Percentiles rank a stretch among this genome's conserved stretches.
These are phyloP conservation scores for Huntiella omanensis DNA, from an alignment of 2,329 filamentous ascomycete species.

Conservation along the genomic window DNA sequence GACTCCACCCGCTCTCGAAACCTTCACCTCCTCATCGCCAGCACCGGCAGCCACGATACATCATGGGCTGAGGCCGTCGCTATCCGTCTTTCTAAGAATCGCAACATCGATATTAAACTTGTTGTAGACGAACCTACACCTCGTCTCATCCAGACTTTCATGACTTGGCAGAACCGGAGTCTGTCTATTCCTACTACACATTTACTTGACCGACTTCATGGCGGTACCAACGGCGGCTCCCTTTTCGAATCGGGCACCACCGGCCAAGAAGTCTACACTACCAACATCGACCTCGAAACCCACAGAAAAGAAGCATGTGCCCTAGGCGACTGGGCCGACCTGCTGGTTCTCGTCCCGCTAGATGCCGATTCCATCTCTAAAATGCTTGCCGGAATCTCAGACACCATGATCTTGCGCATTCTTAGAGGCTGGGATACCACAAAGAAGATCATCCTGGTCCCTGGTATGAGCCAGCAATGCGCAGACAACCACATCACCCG, in stretches of 20 bases:
- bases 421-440: slow-evolving; percentile 72
- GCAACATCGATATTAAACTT: slow-evolving; percentile 40
- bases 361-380: slow-evolving; percentile 70
- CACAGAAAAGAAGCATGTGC: slow-evolving; percentile 30
- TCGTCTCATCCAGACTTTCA: slow-evolving; percentile 42
- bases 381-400: slow-evolving; percentile 71
- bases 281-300: not conserved
- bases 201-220: slow-evolving; percentile 2
- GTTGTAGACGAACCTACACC: slow-evolving; percentile 47
- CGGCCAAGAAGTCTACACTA: slow-evolving; percentile 9
- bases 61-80: slow-evolving; percentile 48
- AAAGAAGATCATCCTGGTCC: slow-evolving; percentile 69
- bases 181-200: slow-evolving; percentile 23
- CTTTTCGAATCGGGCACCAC: not conserved
- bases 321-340: slow-evolving; percentile 70
- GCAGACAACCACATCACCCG: slow-evolving; percentile 83
- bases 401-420: slow-evolving; percentile 63
- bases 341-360: slow-evolving; percentile 68
- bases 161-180: slow-evolving; percentile 37
- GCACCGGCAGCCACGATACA: slow-evolving; percentile 45
- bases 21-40: slow-evolving; percentile 42
- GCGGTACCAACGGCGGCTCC: not conserved
- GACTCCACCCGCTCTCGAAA: slow-evolving; percentile 19
- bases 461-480: slow-evolving; percentile 75
- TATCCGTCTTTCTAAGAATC: slow-evolving; percentile 45